phyloP scores from a whole-genome alignment of 257 asterid genomes.

The Coffea eugenioides region DNA sequence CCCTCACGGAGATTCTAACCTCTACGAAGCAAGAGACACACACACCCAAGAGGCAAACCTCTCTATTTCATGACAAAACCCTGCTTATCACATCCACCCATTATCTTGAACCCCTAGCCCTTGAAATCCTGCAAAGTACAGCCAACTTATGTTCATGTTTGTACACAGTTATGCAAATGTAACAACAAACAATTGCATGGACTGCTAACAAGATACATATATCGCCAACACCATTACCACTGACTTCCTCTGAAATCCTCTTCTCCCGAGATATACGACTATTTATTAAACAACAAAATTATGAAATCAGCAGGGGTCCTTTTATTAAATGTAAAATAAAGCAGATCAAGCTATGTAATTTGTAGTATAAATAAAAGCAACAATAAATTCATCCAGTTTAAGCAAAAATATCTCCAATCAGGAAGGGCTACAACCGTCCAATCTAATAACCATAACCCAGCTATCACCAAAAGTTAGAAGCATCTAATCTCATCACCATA shows the following conservation, averaged over 20 bases:
- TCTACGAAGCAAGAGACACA: conserved; percentile 31
- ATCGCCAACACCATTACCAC: conserved; percentile 52
- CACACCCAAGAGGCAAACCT: conserved; percentile 49
- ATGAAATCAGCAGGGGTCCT: neutral
- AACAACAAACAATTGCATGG: neutral
- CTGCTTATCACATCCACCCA: conserved; percentile 63
- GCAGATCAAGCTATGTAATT: neutral
- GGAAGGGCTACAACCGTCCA: neutral
- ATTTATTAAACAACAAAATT: neutral
- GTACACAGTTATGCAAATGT: neutral
- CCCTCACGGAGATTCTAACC: neutral
- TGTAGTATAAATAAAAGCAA: too few species aligned
- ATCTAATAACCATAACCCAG: neutral
- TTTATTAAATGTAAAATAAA: neutral
- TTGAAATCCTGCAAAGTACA: conserved; percentile 37
- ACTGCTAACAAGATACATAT: conserved; percentile 30
- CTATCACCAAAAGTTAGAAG: too few species aligned
- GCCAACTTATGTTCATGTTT: neutral
- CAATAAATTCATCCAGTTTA: neutral
- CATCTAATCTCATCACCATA: too few species aligned
- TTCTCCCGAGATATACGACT: conserved; percentile 49
- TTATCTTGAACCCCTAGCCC: conserved; percentile 56
- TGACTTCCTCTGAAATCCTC: conserved; percentile 53
- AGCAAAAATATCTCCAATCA: neutral
- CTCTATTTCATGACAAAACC: conserved; percentile 66